These are phyloP conservation scores for Aaosphaeria arxii DNA, from an alignment of 2,329 filamentous ascomycete species.

Conservation along the genomic window DNA sequence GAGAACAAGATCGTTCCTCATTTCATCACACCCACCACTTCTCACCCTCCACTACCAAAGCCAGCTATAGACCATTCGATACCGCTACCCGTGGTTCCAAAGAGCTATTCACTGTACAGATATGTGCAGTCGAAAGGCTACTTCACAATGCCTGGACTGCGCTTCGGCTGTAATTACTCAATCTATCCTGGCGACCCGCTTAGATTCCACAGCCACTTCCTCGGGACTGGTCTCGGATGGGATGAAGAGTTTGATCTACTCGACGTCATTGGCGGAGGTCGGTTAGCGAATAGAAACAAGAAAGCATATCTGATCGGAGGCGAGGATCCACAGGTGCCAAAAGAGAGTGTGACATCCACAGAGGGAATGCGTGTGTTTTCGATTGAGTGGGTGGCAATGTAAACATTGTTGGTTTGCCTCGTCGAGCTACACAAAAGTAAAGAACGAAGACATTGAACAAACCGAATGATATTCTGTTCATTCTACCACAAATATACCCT, in stretches of 20 bases:
- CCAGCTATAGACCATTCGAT: conserved; percentile 12
- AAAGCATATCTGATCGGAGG: conserved; percentile 90
- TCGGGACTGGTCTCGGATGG: conserved; percentile 82
- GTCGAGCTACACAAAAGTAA: too few relatives aligned
- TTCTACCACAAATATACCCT: too few relatives aligned
- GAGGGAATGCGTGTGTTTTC: conserved; percentile 68
- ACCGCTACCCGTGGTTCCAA: conserved; percentile 34
- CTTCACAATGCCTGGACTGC: conserved; percentile 85
- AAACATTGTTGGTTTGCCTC: conserved; percentile 23
- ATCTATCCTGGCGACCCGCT: conserved; percentile 94
- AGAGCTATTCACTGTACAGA: conserved; percentile 69
- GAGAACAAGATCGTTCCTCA: conserved; percentile 21
- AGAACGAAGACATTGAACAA: too few relatives aligned
- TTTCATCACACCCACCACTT: conserved; percentile 46
- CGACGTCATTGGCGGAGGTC: conserved; percentile 80
- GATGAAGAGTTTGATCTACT: conserved; percentile 81
- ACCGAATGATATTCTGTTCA: too few relatives aligned
- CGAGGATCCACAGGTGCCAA: conserved; percentile 31
- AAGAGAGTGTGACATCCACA: conserved; percentile 23
- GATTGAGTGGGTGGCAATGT: conserved; percentile 94
- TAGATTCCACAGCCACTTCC: conserved; percentile 92
- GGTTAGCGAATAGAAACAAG: conserved; percentile 91
- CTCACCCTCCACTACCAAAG: conserved; percentile 36
- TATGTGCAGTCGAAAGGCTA: conserved; percentile 77
- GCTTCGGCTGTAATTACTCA: conserved; percentile 91